Evolutionary conservation across 371 early-diverging fungal species (phyloP), one percentile per base, ranked within the genome.

Genomic region (Rhizopus stolonifer): DNA sequence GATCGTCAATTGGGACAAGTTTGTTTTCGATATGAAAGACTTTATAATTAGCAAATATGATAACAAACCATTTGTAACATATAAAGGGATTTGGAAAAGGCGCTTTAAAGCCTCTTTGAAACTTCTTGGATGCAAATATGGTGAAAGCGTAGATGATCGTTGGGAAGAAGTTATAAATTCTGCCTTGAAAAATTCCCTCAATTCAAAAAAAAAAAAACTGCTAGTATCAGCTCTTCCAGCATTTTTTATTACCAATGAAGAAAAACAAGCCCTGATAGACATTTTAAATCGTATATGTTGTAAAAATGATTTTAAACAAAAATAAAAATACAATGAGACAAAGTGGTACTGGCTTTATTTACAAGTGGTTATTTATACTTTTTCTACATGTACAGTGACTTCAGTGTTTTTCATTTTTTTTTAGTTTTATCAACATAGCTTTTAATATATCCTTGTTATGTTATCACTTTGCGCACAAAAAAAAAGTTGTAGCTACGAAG

Each of bases 21-120:
- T 25, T 15, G 15, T 45, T 24, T 4, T 29, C 17, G 26, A 45
- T 13, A 23, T 45, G 29, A 25, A 23, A 25, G 46, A 45, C 26
- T 45, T 45, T 23, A 45, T 45, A 45, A 29, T 25, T 13, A 45
- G 23, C 24, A 45, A 45, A 7, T 22, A 45, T 8, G 26, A 45
- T 4, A 26, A 18, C 17, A 45, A 9, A 6, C 15, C 24, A n/a
- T 13, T 45, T 7, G n/a, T 4, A 13, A 13, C 29, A 25, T 45
- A 25, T 23, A 45, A 45, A 45, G 46, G 26, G n/a, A 26, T 14
- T 23, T 25, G 46, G 46, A 45, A 43, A 43, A 43, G 43, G 14
- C 11, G 23, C 10, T 43, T 43, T 14, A 43, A 43, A 23, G 14
- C 5, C 5, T 18, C 11, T 21, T 18, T 23, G 11, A 43, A 43